A percentile compares a stretch with the other conserved stretches of the same genome.
phyloP scores from a whole-genome alignment of 2,329 filamentous ascomycete genomes.

The Proliferodiscus dingleyae region DNA sequence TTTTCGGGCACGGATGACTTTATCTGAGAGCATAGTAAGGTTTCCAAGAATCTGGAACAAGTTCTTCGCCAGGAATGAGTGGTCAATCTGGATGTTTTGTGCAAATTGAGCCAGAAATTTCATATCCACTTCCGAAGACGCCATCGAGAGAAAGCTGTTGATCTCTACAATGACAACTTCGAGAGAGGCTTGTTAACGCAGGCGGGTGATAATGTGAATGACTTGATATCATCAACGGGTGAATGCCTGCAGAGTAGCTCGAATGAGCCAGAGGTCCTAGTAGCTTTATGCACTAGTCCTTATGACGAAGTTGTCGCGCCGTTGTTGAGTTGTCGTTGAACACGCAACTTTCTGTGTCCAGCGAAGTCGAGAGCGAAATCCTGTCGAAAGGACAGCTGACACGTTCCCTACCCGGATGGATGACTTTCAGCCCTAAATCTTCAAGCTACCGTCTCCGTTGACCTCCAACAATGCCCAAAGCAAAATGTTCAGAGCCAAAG shows the following conservation, averaged over 20 bases:
- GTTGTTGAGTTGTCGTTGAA: conserved; percentile 1
- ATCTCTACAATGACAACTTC: neutral
- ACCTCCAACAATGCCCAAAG: neutral
- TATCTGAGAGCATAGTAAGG: conserved; percentile 79
- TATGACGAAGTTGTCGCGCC: neutral
- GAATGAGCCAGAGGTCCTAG: neutral
- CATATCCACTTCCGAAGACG: conserved; percentile 93
- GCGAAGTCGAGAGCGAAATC: neutral
- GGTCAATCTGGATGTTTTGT: conserved; percentile 70
- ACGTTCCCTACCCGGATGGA: neutral
- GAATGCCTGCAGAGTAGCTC: neutral
- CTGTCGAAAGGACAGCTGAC: neutral
- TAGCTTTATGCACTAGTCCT: neutral
- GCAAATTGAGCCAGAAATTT: conserved; percentile 92
- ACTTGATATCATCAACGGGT: neutral
- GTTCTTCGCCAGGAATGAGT: conserved; percentile 72
- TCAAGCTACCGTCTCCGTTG: neutral
- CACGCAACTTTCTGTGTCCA: neutral
- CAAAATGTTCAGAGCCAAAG: too few species aligned
- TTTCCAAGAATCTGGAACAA: conserved; percentile 89
- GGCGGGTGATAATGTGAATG: neutral
- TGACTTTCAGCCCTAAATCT: neutral
- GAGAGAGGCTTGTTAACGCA: neutral
- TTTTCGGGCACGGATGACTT: conserved; percentile 77
- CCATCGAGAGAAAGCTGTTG: conserved; percentile 53